phyloP scores from a whole-genome alignment of 805 yeast genomes.

The Myxozyma mucilagina region DNA sequence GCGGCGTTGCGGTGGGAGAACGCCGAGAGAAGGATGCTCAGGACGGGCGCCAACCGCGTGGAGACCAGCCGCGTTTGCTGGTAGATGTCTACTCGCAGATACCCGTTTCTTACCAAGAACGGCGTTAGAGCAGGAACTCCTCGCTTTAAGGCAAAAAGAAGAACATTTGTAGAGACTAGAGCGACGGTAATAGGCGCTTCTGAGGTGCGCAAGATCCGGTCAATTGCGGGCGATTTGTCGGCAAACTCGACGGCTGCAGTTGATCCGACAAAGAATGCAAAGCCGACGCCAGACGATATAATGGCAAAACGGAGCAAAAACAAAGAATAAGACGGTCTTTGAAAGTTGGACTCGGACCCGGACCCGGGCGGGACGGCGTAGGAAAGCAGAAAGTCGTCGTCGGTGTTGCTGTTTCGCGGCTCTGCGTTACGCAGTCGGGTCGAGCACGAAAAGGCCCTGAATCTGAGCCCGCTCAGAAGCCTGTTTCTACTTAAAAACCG shows the following conservation, averaged over 20 bases:
- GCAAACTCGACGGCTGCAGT: neutral
- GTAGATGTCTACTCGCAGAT: constrained; percentile 21
- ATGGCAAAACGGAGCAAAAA: constrained; percentile 14
- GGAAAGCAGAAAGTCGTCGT: neutral
- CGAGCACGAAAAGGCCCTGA: neutral
- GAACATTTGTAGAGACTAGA: constrained; percentile 8
- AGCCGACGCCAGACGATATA: constrained; percentile 8
- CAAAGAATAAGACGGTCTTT: neutral
- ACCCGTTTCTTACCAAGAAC: constrained; percentile 18
- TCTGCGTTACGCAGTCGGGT: neutral
- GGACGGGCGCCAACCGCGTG: constrained; percentile 2
- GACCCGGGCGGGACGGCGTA: neutral
- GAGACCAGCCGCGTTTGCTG: constrained; percentile 4
- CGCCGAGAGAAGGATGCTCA: constrained; percentile 15
- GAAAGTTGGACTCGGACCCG: neutral
- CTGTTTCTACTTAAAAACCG: too few relatives aligned
- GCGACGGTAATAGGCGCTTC: constrained; percentile 23
- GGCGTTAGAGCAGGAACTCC: constrained; percentile 15
- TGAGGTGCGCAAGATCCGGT: neutral
- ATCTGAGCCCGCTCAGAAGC: too few relatives aligned
- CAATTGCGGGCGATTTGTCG: neutral
- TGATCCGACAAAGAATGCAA: constrained; percentile 3
- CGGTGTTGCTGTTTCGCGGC: neutral
- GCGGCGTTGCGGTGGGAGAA: constrained; percentile 25
- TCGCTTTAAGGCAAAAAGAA: constrained; percentile 18